phyloP scores from a whole-genome alignment of 306 rosid genomes.

The Ormosia emarginata region DNA sequence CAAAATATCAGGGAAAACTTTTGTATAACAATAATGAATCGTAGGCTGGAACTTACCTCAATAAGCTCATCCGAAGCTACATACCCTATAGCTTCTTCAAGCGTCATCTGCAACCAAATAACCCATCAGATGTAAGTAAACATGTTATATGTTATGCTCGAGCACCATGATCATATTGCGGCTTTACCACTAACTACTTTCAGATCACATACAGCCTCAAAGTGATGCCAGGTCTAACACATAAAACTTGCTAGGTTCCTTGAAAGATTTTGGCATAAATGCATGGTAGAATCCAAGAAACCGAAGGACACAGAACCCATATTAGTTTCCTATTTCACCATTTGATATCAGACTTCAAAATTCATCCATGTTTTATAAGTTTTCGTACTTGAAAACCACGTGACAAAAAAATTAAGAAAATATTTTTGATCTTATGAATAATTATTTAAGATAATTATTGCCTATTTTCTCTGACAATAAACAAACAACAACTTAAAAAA shows the following conservation, averaged over 20 bases:
- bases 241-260: constrained; percentile 4
- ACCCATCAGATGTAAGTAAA: constrained; percentile 23
- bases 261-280: not conserved
- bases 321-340: constrained; percentile 6
- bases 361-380: not conserved
- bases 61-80: constrained; percentile 97
- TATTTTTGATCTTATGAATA: not conserved
- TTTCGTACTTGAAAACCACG: not conserved
- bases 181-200: not conserved
- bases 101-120: constrained; percentile 71
- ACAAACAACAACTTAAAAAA: constrained; percentile 7
- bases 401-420: not conserved
- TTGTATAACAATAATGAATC: not conserved
- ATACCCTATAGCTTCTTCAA: constrained; percentile 97
- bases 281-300: not conserved
- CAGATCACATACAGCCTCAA: not conserved
- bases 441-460: not conserved
- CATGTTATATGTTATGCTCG: not conserved
- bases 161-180: not conserved
- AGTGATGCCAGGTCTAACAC: constrained; percentile 11
- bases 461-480: not conserved
- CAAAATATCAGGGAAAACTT: not conserved
- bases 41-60: constrained; percentile 52
- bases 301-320: not conserved
- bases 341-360: constrained; percentile 1